phyloP scores from a whole-genome alignment of 1,139 yeast species.

The Nadsonia starkeyi-henricii region DNA sequence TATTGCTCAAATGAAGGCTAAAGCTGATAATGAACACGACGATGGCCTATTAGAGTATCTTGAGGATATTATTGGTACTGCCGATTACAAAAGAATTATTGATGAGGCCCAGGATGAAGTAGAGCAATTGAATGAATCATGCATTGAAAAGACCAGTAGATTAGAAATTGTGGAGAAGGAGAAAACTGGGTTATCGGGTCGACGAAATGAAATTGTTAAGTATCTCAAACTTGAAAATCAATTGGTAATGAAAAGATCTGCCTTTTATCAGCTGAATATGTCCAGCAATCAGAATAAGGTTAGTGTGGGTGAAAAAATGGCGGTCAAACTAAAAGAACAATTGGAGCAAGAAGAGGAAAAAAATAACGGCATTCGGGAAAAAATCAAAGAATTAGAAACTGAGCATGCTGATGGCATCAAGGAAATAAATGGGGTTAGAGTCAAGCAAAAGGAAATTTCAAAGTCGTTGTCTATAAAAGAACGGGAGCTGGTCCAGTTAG shows the following conservation, averaged over 20 bases:
- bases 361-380: constrained; percentile 24
- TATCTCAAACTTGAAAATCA: constrained; percentile 55
- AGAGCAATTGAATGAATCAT: constrained; percentile 60
- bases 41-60: constrained; percentile 89
- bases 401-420: constrained; percentile 28
- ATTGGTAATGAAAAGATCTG: constrained; percentile 39
- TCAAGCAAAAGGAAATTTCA: constrained; percentile 14
- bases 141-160: constrained; percentile 69
- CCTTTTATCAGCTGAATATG: constrained; percentile 43
- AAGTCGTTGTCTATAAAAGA: constrained; percentile 20
- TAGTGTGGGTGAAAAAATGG: constrained; percentile 22
- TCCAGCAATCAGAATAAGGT: constrained; percentile 30
- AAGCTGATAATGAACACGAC: constrained; percentile 83
- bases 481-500: constrained; percentile 46
- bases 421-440: constrained; percentile 16
- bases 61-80: constrained; percentile 94
- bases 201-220: constrained; percentile 54
- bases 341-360: constrained; percentile 36
- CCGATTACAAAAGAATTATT: constrained; percentile 64
- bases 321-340: constrained; percentile 31
- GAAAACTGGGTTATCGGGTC: constrained; percentile 50
- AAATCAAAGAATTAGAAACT: constrained; percentile 23
- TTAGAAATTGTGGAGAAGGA: constrained; percentile 72
- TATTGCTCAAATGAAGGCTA: constrained; percentile 96
- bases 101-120: constrained; percentile 49